These are phyloP conservation scores for Heteromeles arbutifolia DNA, from an alignment of 306 rosid genomes.

Conservation along the genomic window DNA sequence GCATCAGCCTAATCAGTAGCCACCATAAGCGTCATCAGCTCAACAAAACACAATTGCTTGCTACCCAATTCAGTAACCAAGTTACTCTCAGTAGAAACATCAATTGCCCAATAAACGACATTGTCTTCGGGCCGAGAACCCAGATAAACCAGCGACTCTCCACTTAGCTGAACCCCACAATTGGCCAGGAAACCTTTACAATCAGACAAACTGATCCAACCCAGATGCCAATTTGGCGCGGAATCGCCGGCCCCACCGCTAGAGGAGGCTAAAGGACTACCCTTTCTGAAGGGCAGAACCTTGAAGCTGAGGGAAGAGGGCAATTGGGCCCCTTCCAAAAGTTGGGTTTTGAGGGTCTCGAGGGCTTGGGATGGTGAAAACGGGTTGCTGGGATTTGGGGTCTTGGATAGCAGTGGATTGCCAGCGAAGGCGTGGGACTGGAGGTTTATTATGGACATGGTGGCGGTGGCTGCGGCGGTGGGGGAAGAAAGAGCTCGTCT, in stretches of 20 bases:
- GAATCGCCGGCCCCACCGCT: slow-evolving; percentile 16
- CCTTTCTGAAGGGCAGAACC: slow-evolving; percentile 70
- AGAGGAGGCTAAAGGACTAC: slow-evolving; percentile 59
- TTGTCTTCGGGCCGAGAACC: slow-evolving; percentile 53
- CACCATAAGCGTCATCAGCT: slow-evolving; percentile 78
- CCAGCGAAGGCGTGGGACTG: slow-evolving; percentile 57
- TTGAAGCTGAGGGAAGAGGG: slow-evolving; percentile 46
- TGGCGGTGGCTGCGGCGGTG: slow-evolving; percentile 1
- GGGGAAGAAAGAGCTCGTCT: slow-evolving; percentile 10
- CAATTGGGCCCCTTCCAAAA: slow-evolving; percentile 22
- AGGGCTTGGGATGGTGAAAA: slow-evolving; percentile 53
- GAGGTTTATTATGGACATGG: slow-evolving; percentile 54
- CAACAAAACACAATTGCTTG: slow-evolving; percentile 47
- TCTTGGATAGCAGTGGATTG: slow-evolving; percentile 46
- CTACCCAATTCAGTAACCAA: slow-evolving; percentile 38
- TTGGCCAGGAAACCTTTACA: slow-evolving; percentile 30
- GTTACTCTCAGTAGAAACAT: slow-evolving; percentile 45
- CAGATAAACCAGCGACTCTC: slow-evolving; percentile 60
- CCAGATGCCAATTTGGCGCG: slow-evolving; percentile 57
- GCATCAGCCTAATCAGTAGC: slow-evolving; percentile 76
- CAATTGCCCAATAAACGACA: slow-evolving; percentile 70
- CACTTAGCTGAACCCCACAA: slow-evolving; percentile 39
- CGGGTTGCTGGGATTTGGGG: slow-evolving; percentile 37
- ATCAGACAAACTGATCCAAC: slow-evolving; percentile 63
- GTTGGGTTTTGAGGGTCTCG: slow-evolving; percentile 51